phyloP scores from a whole-genome alignment of 164 flowering plant species.

The Annona squamosa region DNA sequence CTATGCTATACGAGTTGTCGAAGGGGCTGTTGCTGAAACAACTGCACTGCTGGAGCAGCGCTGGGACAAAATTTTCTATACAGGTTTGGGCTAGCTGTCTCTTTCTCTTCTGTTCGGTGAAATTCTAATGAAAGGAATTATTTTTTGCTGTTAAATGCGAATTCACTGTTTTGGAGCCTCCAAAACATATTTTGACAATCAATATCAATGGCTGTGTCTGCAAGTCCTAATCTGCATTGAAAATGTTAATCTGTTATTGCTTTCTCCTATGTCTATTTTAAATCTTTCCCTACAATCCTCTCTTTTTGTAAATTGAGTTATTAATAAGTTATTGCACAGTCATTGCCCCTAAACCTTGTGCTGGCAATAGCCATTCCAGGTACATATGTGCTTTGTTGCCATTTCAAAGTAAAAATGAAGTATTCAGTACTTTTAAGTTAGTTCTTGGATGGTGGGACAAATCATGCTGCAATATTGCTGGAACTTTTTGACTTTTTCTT shows the following conservation, averaged over 20 bases:
- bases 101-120: background rate
- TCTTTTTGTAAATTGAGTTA: too few species aligned
- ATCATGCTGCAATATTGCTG: too few species aligned
- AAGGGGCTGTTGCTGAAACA: conserved; percentile 48
- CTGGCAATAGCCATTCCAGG: too few species aligned
- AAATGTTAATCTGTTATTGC: background rate
- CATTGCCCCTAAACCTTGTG: too few species aligned
- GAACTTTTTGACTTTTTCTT: background rate
- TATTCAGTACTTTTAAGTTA: background rate
- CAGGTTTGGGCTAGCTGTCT: conserved; percentile 33
- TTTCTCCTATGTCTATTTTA: background rate
- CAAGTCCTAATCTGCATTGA: background rate
- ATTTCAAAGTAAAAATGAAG: background rate
- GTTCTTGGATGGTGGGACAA: background rate
- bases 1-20: conserved; percentile 39
- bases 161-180: background rate
- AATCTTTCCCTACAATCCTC: too few species aligned
- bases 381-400: background rate
- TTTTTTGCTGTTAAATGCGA: background rate
- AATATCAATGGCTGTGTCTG: background rate
- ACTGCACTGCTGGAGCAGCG: conserved; percentile 42
- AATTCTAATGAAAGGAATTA: background rate
- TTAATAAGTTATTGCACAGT: too few species aligned
- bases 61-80: conserved; percentile 59
- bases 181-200: background rate